A percentile compares a stretch with the other conserved stretches of the same genome.
These are phyloP conservation scores for Alternaria tenuissima DNA, from an alignment of 2,329 filamentous ascomycete species.

Conservation along the genomic window DNA sequence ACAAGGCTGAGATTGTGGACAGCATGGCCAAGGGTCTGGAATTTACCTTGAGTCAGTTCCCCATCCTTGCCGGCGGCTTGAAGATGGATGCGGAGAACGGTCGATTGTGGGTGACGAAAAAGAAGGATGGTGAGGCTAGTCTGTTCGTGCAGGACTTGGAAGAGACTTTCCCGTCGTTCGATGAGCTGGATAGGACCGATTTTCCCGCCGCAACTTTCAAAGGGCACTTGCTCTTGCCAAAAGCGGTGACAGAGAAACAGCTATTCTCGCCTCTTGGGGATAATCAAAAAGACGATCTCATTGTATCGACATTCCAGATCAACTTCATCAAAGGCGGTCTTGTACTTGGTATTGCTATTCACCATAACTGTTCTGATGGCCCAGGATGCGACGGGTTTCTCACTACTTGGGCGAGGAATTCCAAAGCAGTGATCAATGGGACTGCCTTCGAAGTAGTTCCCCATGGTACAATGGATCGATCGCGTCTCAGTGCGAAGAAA, in stretches of 20 bases:
- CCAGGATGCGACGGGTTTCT: constrained; percentile 39
- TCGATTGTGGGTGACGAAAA: constrained; percentile 26
- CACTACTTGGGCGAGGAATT: constrained; percentile 37
- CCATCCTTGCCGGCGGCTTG: constrained; percentile 22
- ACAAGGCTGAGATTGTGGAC: constrained; percentile 17
- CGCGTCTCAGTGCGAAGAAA: neutral
- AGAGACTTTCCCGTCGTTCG: constrained; percentile 22
- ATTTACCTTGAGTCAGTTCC: constrained; percentile 23
- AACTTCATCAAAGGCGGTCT: constrained; percentile 42
- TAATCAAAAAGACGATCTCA: constrained; percentile 1
- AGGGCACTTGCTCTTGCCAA: constrained; percentile 2
- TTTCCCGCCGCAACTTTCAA: constrained; percentile 11
- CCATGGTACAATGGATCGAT: neutral
- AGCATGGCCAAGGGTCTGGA: constrained; percentile 26
- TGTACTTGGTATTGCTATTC: constrained; percentile 35
- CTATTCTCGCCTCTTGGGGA: constrained; percentile 1
- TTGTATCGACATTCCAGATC: constrained; percentile 30
- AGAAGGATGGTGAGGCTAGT: constrained; percentile 15
- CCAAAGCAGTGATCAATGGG: constrained; percentile 22
- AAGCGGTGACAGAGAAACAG: constrained; percentile 4
- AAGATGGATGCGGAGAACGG: constrained; percentile 21
- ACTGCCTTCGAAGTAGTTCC: constrained; percentile 11
- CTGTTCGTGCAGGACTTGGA: constrained; percentile 21
- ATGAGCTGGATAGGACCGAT: constrained; percentile 23
- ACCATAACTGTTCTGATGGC: constrained; percentile 34